Evolutionary conservation across 208 protist genomes (phyloP).

Genomic region (Crithidia acanthocephali): DNA sequence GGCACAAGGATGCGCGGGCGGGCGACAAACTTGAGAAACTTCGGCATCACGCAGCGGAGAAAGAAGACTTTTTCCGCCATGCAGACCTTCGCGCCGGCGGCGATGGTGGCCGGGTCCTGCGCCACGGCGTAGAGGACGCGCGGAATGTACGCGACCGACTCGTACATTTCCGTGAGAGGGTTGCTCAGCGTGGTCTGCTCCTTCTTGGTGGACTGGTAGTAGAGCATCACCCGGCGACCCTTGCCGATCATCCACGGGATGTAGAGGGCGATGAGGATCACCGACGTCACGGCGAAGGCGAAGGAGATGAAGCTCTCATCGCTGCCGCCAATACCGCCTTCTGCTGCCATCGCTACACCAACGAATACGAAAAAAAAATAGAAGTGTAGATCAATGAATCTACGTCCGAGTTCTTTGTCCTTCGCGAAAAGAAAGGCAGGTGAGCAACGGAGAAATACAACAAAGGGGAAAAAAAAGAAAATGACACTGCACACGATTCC

Average conservation of each 20-base stretch:
- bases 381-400: no score
- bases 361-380: not conserved
- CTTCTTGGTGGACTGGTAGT: slow-evolving; percentile 66
- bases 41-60: slow-evolving; percentile 79
- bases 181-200: slow-evolving; percentile 45
- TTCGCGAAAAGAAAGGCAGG: not conserved
- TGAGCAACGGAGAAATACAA: not conserved
- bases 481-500: not conserved
- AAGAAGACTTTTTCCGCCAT: slow-evolving; percentile 79
- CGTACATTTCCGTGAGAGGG: slow-evolving; percentile 64
- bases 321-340: slow-evolving; percentile 74
- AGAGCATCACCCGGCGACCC: slow-evolving; percentile 55
- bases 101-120: slow-evolving; percentile 56
- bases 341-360: slow-evolving; percentile 30
- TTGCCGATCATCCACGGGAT: slow-evolving; percentile 85
- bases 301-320: slow-evolving; percentile 92
- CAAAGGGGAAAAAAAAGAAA: not conserved
- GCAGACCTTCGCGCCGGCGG: slow-evolving; percentile 73
- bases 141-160: slow-evolving; percentile 74
- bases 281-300: slow-evolving; percentile 85
- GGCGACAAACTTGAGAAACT: slow-evolving; percentile 87
- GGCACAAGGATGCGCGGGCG: slow-evolving; percentile 84
- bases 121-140: slow-evolving; percentile 40
- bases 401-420: no score
- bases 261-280: slow-evolving; percentile 85